phyloP scores from a whole-genome alignment of 768 basidiomycete genomes.

The Stropharia rugosoannulata region DNA sequence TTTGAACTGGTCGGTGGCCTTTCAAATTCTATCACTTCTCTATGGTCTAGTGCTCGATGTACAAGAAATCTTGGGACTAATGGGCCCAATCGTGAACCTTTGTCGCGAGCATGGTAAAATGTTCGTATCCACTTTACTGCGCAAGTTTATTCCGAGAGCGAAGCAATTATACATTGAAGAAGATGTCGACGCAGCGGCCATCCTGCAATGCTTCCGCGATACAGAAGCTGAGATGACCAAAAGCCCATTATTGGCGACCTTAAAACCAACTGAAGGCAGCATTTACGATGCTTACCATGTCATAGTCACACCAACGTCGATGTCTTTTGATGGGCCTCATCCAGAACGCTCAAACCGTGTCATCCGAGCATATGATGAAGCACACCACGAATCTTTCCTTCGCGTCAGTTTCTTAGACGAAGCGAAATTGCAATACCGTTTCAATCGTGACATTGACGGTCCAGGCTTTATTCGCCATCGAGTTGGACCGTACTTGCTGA shows the following conservation, averaged over 20 bases:
- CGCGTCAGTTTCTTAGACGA: conserved; percentile 68
- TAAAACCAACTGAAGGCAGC: conserved; percentile 31
- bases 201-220: conserved; percentile 30
- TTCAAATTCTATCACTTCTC: conserved; percentile 53
- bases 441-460: conserved; percentile 57
- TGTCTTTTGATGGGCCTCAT: conserved; percentile 52
- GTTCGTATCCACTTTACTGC: conserved; percentile 41
- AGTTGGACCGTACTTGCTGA: conserved; percentile 42
- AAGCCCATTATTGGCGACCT: conserved; percentile 18
- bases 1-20: conserved; percentile 53
- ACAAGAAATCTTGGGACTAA: conserved; percentile 46
- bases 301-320: conserved; percentile 53
- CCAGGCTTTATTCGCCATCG: conserved; percentile 45
- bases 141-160: conserved; percentile 30
- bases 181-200: conserved; percentile 12
- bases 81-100: conserved; percentile 31
- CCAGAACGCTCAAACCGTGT: conserved; percentile 63
- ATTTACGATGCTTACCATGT: conserved; percentile 30
- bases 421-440: conserved; percentile 47
- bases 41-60: conserved; percentile 44
- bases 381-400: conserved; percentile 53
- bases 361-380: conserved; percentile 46
- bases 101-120: conserved; percentile 26
- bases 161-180: conserved; percentile 25
- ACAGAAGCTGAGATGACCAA: conserved; percentile 24